phyloP scores from a whole-genome alignment of 139 green algal species.

The Nannochloris sp. region DNA sequence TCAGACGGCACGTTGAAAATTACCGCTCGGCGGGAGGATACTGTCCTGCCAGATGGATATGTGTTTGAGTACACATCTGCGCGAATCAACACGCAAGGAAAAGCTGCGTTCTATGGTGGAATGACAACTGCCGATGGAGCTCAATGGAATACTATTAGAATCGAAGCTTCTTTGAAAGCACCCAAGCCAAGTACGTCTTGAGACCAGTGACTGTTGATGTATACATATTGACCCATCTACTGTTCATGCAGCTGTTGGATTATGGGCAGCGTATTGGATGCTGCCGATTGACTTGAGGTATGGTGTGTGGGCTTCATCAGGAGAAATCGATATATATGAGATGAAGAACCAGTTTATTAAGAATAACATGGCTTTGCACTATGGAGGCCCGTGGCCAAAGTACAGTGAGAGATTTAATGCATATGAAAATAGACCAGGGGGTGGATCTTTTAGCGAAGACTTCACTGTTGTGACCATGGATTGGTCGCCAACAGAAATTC shows the following conservation, averaged over 20 bases:
- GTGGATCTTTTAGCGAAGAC: conserved; percentile 4
- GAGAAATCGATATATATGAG: conserved; percentile 31
- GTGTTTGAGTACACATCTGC: conserved; percentile 14
- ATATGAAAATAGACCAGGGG: neutral
- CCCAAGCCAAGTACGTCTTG: conserved; percentile 7
- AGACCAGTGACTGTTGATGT: neutral
- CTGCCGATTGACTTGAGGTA: conserved; percentile 17
- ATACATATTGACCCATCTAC: neutral
- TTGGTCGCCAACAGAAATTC: conserved; percentile 11
- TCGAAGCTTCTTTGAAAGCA: conserved; percentile 26
- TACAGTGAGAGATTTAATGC: conserved; percentile 1
- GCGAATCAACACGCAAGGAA: conserved; percentile 21
- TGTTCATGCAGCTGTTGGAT: conserved; percentile 12
- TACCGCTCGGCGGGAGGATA: conserved; percentile 30
- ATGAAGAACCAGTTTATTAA: conserved; percentile 18
- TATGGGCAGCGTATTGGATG: conserved; percentile 38
- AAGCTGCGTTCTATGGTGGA: conserved; percentile 17
- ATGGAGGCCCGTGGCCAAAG: conserved; percentile 11
- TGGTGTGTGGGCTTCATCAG: conserved; percentile 21
- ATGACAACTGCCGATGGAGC: conserved; percentile 14
- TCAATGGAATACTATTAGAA: conserved; percentile 10
- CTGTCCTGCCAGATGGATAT: conserved; percentile 7
- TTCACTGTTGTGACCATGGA: conserved; percentile 17
- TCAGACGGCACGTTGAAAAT: conserved; percentile 45
- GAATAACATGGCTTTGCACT: conserved; percentile 17